Percentiles rank a stretch among this genome's conserved stretches.
Conservation (phyloP, 352 stramenopile genomes). For the Phytophthora cryptogea region DNA sequence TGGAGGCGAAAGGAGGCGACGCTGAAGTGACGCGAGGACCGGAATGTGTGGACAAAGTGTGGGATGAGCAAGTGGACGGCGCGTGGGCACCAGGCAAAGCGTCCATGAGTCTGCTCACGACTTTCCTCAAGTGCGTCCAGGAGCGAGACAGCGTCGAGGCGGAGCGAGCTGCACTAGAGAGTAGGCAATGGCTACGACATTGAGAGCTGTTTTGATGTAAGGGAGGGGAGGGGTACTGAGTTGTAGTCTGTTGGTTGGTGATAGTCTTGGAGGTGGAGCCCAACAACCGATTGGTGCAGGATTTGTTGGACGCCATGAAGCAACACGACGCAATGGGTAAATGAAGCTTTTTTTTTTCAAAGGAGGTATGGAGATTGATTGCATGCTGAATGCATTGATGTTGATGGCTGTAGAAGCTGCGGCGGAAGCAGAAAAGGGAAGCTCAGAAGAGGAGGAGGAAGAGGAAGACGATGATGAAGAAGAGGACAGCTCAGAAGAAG, state of each 20-base stretch:
- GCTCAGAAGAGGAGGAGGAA: slow-evolving; percentile 31
- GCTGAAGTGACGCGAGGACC: slow-evolving; percentile 30
- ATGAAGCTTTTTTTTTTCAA: not conserved
- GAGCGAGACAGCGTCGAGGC: slow-evolving; percentile 59
- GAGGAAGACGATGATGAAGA: slow-evolving; percentile 61
- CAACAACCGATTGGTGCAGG: slow-evolving; percentile 64
- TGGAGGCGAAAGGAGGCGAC: slow-evolving; percentile 21
- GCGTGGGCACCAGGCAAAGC: slow-evolving; percentile 69
- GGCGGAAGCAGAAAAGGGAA: slow-evolving; percentile 36
- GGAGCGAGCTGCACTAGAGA: slow-evolving; percentile 49
- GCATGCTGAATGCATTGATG: not conserved
- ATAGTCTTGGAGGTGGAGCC: slow-evolving; percentile 64
- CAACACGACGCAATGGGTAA: slow-evolving; percentile 57
- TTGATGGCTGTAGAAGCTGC: slow-evolving; percentile 19
- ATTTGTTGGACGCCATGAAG: slow-evolving; percentile 67
- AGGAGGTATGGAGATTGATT: not conserved
- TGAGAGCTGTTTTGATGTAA: not conserved
- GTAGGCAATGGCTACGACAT: slow-evolving; percentile 26
- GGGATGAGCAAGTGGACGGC: slow-evolving; percentile 64
- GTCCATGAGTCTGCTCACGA: slow-evolving; percentile 55
- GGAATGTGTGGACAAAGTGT: slow-evolving; percentile 60
- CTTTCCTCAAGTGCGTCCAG: slow-evolving; percentile 59
- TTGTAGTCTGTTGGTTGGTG: slow-evolving; percentile 5
- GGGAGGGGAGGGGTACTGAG: not conserved
- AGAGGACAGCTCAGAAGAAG: slow-evolving; percentile 45